Evolutionary conservation across 2,329 filamentous ascomycete species (phyloP).

Genomic region (Simplicillium aogashimaense): DNA sequence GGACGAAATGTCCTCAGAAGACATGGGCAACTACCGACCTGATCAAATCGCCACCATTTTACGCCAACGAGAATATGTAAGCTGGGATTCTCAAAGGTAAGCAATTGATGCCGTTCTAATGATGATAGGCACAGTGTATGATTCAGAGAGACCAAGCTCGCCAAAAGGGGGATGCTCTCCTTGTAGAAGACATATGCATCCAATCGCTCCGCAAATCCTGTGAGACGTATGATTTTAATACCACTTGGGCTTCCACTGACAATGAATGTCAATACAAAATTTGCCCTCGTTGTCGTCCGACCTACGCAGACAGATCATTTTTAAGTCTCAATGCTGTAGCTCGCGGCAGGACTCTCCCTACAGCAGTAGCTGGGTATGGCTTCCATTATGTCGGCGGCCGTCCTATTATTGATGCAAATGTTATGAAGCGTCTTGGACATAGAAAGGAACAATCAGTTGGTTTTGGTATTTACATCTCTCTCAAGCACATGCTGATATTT

Average conservation of each 20-base stretch:
- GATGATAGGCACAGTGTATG: slow-evolving; percentile 19
- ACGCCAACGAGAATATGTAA: slow-evolving; percentile 39
- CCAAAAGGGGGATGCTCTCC: slow-evolving; percentile 13
- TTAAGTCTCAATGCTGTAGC: slow-evolving; percentile 39
- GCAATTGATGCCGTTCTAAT: slow-evolving; percentile 4
- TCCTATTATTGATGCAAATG: slow-evolving; percentile 29
- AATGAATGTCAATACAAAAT: slow-evolving; percentile 40
- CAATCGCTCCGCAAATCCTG: slow-evolving; percentile 7
- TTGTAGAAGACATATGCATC: slow-evolving; percentile 10
- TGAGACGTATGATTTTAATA: slow-evolving; percentile 12
- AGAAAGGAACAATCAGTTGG: slow-evolving; percentile 19
- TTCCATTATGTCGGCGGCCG: slow-evolving; percentile 34
- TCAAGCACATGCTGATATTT: too few relatives aligned
- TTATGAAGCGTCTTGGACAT: slow-evolving; percentile 30
- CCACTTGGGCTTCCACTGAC: slow-evolving; percentile 26
- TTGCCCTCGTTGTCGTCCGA: slow-evolving; percentile 39
- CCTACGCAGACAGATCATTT: slow-evolving; percentile 30
- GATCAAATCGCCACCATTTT: slow-evolving; percentile 37
- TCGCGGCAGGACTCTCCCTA: slow-evolving; percentile 38
- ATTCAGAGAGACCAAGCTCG: slow-evolving; percentile 18
- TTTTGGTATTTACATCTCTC: too few relatives aligned
- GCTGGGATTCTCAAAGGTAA: slow-evolving; percentile 6
- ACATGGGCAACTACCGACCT: slow-evolving; percentile 33
- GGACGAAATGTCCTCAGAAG: slow-evolving; percentile 28
- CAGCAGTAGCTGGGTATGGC: slow-evolving; percentile 39